Base-by-base conservation (phyloP, 78 protist species). In the Anaeramoeba ignava region DNA sequence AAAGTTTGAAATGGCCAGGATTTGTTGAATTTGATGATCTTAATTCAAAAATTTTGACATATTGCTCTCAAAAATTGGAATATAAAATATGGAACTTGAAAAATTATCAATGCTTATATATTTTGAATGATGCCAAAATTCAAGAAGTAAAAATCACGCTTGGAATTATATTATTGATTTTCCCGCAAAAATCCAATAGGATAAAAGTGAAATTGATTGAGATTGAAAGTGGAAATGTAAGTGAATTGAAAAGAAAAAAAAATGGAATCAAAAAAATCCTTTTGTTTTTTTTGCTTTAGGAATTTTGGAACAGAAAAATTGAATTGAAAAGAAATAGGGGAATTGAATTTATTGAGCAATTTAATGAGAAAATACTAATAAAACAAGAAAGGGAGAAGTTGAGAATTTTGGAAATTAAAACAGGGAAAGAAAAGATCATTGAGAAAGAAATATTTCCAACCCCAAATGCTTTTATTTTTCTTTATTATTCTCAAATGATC, bases 11-110 rank as follows among this genome's bases (percentile, higher is more conserved):
- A 8, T 79, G 40, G 42, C 88, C 88, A 37, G 73, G 78, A 33
- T 85, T 85, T 3, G 80, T 85, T 33, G 87, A 85, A 33, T 85
- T 85, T 79, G 87, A 85, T 37, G 79, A 54, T 2, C 81, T 80
- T n/a, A 81, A 79, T 0, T 78, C 81, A n/a, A 42, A 73, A 34
- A 82, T 81, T 38, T 41, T 85, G 36, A 85, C 87, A 17, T 85
- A 31, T 79, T 41, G 78, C 41, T 82, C 39, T 0, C 39, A 82
- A 8, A 82, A 85, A 78, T 33, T 34, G 36, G 27, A 41, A 12
- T 78, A 78, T 79, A 79, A 81, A 41, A 38, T 3, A 36, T 83
- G 54, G 82, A 40, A 27, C 3, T 1, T 1, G 3, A 33, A 3
- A 2, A 1, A 2, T 23, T 79, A 40, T 33, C 81, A 8, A 0